Percentiles rank a stretch among this genome's conserved stretches.
Evolutionary conservation across 495 filamentous ascomycete species (phyloP).

Genomic region (Penicillium riverlandense): DNA sequence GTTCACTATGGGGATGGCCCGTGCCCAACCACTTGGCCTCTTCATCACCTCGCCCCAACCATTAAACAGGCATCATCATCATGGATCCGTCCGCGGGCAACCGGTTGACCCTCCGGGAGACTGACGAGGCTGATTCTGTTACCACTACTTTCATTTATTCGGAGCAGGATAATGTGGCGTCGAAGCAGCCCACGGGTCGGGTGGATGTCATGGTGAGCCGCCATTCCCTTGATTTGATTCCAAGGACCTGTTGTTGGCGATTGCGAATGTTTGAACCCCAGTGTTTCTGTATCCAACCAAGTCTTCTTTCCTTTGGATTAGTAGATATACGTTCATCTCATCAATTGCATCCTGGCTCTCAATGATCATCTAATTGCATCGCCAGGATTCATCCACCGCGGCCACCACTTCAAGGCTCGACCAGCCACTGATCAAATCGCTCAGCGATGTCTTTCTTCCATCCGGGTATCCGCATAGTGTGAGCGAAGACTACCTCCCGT

Average conservation of each 20-base stretch:
- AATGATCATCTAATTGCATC: no score
- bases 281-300: no score
- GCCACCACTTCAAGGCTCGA: slow-evolving; percentile 22
- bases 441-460: slow-evolving; percentile 68
- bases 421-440: slow-evolving; percentile 17
- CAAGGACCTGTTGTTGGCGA: no score
- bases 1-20: no score
- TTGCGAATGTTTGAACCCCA: no score
- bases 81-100: slow-evolving; percentile 14
- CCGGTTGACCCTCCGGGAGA: slow-evolving; percentile 26
- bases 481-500: slow-evolving; percentile 80
- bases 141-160: slow-evolving; percentile 34
- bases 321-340: no score
- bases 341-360: no score
- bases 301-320: no score
- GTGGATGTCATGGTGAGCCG: slow-evolving; percentile 30
- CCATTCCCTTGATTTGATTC: not conserved
- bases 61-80: not conserved
- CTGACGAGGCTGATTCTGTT: slow-evolving; percentile 29
- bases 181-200: slow-evolving; percentile 9
- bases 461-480: slow-evolving; percentile 90
- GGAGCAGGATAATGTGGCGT: slow-evolving; percentile 2
- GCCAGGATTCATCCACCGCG: slow-evolving; percentile 4
- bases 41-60: not conserved
- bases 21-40: not conserved